These are phyloP conservation scores for Hypoxylon sp. DNA, from an alignment of 2,329 filamentous ascomycete genomes.

Conservation along the genomic window DNA sequence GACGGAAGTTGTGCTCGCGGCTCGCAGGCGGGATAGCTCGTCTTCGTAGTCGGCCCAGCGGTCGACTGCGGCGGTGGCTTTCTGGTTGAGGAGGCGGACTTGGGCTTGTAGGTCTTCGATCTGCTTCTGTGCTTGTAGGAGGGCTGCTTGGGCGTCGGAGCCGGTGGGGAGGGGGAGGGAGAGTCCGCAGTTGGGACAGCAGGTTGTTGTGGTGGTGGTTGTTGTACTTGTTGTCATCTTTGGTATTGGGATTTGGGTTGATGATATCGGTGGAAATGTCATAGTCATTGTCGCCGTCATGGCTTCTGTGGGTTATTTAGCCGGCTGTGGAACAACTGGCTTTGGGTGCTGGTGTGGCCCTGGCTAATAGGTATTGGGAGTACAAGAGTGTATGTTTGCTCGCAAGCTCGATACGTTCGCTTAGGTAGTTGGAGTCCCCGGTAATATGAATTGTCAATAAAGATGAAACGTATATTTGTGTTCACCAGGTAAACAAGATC, in stretches of 20 bases:
- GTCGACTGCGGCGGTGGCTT: slow-evolving; percentile 75
- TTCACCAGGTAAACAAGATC: not conserved
- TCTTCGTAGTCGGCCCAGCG: slow-evolving; percentile 86
- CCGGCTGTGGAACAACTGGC: slow-evolving; percentile 10
- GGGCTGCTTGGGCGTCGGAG: slow-evolving; percentile 58
- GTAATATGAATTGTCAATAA: slow-evolving; percentile 13
- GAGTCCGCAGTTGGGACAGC: slow-evolving; percentile 68
- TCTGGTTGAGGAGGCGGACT: slow-evolving; percentile 78
- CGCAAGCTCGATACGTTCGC: slow-evolving; percentile 11
- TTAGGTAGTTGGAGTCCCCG: slow-evolving; percentile 10
- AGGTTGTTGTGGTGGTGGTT: slow-evolving; percentile 50
- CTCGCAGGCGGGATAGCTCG: slow-evolving; percentile 75
- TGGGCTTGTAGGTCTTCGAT: slow-evolving; percentile 80
- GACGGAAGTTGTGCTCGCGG: slow-evolving; percentile 51
- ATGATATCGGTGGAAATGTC: slow-evolving; percentile 44
- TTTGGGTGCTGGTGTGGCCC: slow-evolving; percentile 7
- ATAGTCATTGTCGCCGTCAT: slow-evolving; percentile 50
- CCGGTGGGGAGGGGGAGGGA: slow-evolving; percentile 51
- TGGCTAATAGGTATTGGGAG: not conserved
- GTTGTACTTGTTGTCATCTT: slow-evolving; percentile 44
- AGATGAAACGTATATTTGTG: slow-evolving; percentile 20
- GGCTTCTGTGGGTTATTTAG: slow-evolving; percentile 27
- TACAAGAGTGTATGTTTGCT: slow-evolving; percentile 10
- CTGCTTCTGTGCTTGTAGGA: slow-evolving; percentile 70
- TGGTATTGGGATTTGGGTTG: slow-evolving; percentile 24